A percentile compares a stretch with the other conserved stretches of the same genome.
Conservation (phyloP, 2,329 filamentous ascomycete genomes). For the Fusarium sp. region DNA sequence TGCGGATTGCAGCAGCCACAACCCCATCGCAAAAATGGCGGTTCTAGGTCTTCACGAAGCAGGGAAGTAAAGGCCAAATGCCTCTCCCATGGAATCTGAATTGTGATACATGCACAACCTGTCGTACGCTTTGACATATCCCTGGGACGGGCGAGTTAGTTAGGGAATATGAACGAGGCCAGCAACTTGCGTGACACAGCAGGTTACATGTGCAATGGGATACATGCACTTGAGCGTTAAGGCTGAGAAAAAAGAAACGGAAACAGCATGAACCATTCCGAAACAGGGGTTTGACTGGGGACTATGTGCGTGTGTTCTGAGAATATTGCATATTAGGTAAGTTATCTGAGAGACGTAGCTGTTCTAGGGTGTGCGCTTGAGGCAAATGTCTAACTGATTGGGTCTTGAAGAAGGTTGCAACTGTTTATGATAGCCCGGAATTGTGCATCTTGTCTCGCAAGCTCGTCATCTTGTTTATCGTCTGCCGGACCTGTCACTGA, state of each 20-base stretch:
- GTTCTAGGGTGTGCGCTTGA: slow-evolving; percentile 23
- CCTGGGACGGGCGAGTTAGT: slow-evolving; percentile 1
- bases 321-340: slow-evolving; percentile 28
- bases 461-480: slow-evolving; percentile 34
- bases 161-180: slow-evolving; percentile 21
- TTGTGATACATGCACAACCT: slow-evolving; percentile 26
- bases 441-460: slow-evolving; percentile 59
- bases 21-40: not conserved
- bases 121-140: slow-evolving; percentile 28
- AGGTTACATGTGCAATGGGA: slow-evolving; percentile 16
- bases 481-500: slow-evolving; percentile 56
- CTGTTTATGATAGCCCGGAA: slow-evolving; percentile 61
- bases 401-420: slow-evolving; percentile 52
- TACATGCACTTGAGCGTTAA: slow-evolving; percentile 33
- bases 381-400: slow-evolving; percentile 22
- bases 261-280: slow-evolving; percentile 27
- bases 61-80: slow-evolving; percentile 13
- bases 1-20: slow-evolving; percentile 20
- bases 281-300: slow-evolving; percentile 23
- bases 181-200: slow-evolving; percentile 31
- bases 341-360: slow-evolving; percentile 3
- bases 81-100: slow-evolving; percentile 19
- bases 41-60: slow-evolving; percentile 1
- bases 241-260: slow-evolving; percentile 36
- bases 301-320: slow-evolving; percentile 18